Base-by-base conservation (phyloP, 345 rosid species). In the Ailanthus altissimus region DNA sequence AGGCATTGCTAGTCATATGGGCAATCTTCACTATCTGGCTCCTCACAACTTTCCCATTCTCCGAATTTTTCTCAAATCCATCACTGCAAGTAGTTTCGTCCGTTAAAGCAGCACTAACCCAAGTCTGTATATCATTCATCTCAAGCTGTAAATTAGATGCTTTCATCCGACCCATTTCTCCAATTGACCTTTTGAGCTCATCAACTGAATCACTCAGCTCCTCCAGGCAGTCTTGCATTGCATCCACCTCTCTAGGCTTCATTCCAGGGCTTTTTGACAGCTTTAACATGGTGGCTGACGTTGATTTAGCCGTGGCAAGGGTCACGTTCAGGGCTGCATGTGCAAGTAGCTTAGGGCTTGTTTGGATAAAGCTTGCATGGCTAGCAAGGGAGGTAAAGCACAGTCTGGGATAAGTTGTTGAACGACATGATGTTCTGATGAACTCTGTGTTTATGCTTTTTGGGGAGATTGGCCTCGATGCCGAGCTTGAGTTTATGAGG, bases 51-150 rank as follows among this genome's bases (percentile, higher is more conserved):
- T 75, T 83, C 50, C 86, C 85, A 26, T 85, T 78, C 93, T 84
- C 86, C 9, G 32, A 67, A 3, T 72, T 74, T 63, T 86, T 89
- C 1, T 77, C 73, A 26, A 94, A 92, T 23, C 97, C 97, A 2
- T 94, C 97, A 14, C 81, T 80, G 80, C 98, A 91, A 16, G 97
- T 92, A 75, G 21, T 82, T 78, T 90, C 93, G 23, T 90, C 84
- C 0, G 97, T 94, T 84, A 94, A 54, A 53, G 92, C 94, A 16
- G 94, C 93, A 46, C 97, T 91, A 49, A 84, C 94, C 97, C 98
- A 92, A 7, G 94, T 92, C 78, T 89, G 87, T 13, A 94, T 69
- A 65, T 94, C 86, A 38, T 75, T 86, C 53, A 92, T 85, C 78
- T 77, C 79, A 9, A 82, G 56, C 57, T 53, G 71, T 46, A 85